Evolutionary conservation across 2,329 filamentous ascomycete genomes (phyloP), one percentile per base, ranked within the genome.

Genomic region (Didymella glomerata): DNA sequence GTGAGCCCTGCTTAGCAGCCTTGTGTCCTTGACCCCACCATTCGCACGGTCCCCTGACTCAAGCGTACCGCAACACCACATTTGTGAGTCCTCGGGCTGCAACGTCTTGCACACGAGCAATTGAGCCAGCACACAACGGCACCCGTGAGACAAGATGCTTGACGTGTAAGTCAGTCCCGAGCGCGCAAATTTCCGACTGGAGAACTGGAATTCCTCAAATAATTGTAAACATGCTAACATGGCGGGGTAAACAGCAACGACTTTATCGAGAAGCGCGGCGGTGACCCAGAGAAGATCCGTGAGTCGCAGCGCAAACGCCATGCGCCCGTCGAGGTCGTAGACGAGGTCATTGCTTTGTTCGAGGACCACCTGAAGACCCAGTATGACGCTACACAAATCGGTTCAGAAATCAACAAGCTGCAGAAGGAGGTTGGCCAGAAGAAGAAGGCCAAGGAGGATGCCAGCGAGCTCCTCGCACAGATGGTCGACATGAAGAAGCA

Each of bases 361-460:
- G 90, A 96, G 76, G 92, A 94, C 71, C 91, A 94, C 79, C 87
- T 91, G 71, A 88, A 84, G 80, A 92, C 90, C 53, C 86, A 91
- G 61, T 95, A 94, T 74, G 87, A 85, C 54, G 90, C 88, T 8
- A 92, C 89, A 20, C 92, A 96, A 77, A 85, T 95, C 68, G 90
- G 90, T 67, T 88, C 88, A 70, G 88, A 91, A 81, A 93, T 97
- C 79, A 98, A 98, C 80, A 88, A 86, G 20, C 85, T 92, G 28
- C 91, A 96, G 77, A 97, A 96, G 80, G 88, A 93, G 76, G 96
- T 98, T 74, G 92, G 91, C 18, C 82, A 86, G 72, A 96, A 94
- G 84, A 97, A 96, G 83, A 97, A 96, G 88, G 72, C 72, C 27
- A 97, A 97, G 83, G 92, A 96, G 81, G 88, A 94, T 76, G 92